Evolutionary conservation across 495 filamentous ascomycete species (phyloP).

Genomic region (Penicillium antarcticum): DNA sequence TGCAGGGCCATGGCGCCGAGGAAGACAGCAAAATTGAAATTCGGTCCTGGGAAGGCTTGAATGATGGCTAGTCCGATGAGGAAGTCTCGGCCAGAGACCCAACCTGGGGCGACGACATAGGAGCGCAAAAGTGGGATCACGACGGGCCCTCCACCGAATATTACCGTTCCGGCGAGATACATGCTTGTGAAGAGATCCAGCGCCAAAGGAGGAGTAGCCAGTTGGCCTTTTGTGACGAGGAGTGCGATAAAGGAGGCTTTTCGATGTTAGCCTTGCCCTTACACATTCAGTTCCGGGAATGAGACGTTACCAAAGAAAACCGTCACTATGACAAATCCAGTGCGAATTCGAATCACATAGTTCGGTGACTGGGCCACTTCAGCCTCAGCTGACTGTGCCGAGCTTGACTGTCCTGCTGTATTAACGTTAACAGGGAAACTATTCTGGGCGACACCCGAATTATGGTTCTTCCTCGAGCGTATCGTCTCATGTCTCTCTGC

Average conservation of each 20-base stretch:
- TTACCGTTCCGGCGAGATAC: slow-evolving; percentile 84
- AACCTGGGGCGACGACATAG: slow-evolving; percentile 77
- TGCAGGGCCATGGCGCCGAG: slow-evolving; percentile 60
- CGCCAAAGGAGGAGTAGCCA: slow-evolving; percentile 41
- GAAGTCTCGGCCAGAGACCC: slow-evolving; percentile 78
- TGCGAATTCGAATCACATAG: no score
- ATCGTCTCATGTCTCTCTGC: no score
- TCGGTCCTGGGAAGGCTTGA: slow-evolving; percentile 80
- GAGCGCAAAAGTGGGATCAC: slow-evolving; percentile 77
- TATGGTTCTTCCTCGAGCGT: no score
- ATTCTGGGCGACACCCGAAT: no score
- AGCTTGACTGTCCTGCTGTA: no score
- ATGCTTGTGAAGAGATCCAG: slow-evolving; percentile 74
- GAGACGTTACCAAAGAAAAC: no score
- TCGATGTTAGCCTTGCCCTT: background rate
- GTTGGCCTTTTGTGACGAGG: slow-evolving; percentile 52
- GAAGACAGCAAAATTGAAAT: slow-evolving; percentile 87
- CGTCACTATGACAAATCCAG: no score
- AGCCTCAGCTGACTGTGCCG: no score
- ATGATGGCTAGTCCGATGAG: slow-evolving; percentile 79
- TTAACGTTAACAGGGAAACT: no score
- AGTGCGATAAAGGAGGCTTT: slow-evolving; percentile 56
- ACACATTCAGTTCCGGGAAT: no score
- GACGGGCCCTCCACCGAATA: slow-evolving; percentile 83
- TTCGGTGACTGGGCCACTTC: no score